Percentiles rank a stretch among this genome's conserved stretches.
phyloP scores from a whole-genome alignment of 2,329 filamentous ascomycete species.

The Cladophialophora exuberans region DNA sequence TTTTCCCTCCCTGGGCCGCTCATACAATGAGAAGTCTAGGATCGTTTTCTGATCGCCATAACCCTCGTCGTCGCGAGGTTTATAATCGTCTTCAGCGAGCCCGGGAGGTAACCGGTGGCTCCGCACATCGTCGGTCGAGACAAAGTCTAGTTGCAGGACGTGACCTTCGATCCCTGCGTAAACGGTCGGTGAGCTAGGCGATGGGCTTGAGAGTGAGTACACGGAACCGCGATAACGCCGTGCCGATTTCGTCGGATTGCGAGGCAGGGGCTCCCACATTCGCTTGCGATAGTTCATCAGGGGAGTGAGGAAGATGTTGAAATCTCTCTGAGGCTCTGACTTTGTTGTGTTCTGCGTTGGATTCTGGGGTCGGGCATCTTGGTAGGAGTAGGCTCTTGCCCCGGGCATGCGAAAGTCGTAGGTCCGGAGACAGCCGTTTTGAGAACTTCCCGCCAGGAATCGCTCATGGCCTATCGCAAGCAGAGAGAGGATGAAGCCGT shows the following conservation, averaged over 20 bases:
- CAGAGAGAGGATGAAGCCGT: constrained; percentile 62
- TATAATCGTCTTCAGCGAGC: background rate
- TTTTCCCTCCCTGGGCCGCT: constrained; percentile 41
- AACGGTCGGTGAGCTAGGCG: constrained; percentile 48
- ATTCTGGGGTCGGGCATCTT: constrained; percentile 13
- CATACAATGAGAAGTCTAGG: constrained; percentile 48
- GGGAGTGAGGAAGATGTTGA: constrained; percentile 49
- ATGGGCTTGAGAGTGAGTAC: constrained; percentile 50
- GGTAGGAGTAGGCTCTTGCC: constrained; percentile 42
- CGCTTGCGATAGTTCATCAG: constrained; percentile 22
- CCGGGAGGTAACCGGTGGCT: constrained; percentile 2
- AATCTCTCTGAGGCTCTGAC: constrained; percentile 35
- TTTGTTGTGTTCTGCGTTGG: background rate
- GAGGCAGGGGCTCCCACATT: constrained; percentile 29
- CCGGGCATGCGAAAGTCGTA: constrained; percentile 62
- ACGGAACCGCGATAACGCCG: constrained; percentile 47
- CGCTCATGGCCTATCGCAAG: constrained; percentile 59
- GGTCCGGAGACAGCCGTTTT: constrained; percentile 63
- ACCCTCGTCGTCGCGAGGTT: constrained; percentile 2
- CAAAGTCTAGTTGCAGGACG: constrained; percentile 48
- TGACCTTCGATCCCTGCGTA: constrained; percentile 49
- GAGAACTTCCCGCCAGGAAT: constrained; percentile 60
- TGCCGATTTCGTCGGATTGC: constrained; percentile 12
- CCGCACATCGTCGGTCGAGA: constrained; percentile 47
- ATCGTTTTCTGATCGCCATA: constrained; percentile 19